Evolutionary conservation across 306 rosid genomes (phyloP).

Genomic region (Hylodesmum podocarpum): DNA sequence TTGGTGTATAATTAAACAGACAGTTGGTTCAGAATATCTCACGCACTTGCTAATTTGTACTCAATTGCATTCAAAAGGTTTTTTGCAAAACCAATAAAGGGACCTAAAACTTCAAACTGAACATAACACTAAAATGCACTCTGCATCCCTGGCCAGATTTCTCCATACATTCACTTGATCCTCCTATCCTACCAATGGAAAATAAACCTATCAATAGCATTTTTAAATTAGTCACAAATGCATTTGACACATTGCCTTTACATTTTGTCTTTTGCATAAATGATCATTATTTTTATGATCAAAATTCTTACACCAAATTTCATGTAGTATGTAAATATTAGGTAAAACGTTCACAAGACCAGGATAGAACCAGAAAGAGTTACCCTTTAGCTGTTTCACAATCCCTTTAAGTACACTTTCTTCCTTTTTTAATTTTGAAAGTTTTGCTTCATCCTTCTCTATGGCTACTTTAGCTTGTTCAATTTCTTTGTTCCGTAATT

Average conservation of each 20-base stretch:
- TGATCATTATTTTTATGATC: conserved; percentile 4
- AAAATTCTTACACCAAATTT: conserved; percentile 12
- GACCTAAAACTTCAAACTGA: conserved; percentile 3
- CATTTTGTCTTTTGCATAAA: background rate
- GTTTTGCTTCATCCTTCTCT: conserved; percentile 69
- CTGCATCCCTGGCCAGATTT: conserved; percentile 3
- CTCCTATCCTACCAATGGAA: background rate
- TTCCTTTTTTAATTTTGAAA: conserved; percentile 69
- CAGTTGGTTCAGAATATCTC: conserved; percentile 20
- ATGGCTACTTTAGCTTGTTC: conserved; percentile 65
- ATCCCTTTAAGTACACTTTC: conserved; percentile 71
- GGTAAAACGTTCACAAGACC: conserved; percentile 21
- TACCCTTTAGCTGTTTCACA: conserved; percentile 87
- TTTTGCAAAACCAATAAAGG: background rate
- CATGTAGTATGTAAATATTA: background rate
- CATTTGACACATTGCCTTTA: background rate
- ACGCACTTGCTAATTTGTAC: background rate
- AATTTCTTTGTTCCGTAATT: conserved; percentile 60
- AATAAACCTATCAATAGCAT: conserved; percentile 1
- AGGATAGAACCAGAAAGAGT: conserved; percentile 23
- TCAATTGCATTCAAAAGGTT: background rate
- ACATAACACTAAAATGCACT: background rate
- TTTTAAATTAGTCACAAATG: background rate
- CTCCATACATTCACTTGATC: conserved; percentile 10
- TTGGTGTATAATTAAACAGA: conserved; percentile 8